These are phyloP conservation scores for Fusarium fracticaudum DNA, from an alignment of 2,329 filamentous ascomycete species.

Conservation along the genomic window DNA sequence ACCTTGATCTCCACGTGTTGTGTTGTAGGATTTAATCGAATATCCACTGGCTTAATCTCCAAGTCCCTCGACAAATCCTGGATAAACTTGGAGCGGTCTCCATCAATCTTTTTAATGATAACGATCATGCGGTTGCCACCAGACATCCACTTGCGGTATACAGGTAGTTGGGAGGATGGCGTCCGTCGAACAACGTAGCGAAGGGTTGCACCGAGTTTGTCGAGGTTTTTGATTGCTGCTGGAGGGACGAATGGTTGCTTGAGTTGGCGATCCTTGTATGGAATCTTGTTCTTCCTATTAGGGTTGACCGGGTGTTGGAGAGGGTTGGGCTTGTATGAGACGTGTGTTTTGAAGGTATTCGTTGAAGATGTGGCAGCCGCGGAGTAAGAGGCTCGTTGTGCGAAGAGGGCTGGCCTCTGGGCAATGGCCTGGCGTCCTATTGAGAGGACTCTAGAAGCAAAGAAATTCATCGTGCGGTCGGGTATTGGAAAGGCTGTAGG, in stretches of 20 bases:
- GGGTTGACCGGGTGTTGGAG: slow-evolving; percentile 35
- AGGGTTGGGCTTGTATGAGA: slow-evolving; percentile 36
- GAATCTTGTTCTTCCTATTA: slow-evolving; percentile 41
- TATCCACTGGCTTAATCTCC: slow-evolving; percentile 62
- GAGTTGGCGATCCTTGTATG: slow-evolving; percentile 36
- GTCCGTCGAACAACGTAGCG: slow-evolving; percentile 81
- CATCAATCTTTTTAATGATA: slow-evolving; percentile 80
- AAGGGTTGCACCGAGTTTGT: slow-evolving; percentile 41
- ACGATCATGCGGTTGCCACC: slow-evolving; percentile 82
- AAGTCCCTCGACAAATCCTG: slow-evolving; percentile 70
- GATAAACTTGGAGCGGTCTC: slow-evolving; percentile 71
- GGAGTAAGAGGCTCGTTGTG: slow-evolving; percentile 23
- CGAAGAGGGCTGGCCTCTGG: slow-evolving; percentile 14
- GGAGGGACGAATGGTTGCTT: slow-evolving; percentile 43
- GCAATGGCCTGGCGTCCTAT: slow-evolving; percentile 31
- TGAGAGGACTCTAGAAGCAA: slow-evolving; percentile 38
- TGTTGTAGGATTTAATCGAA: slow-evolving; percentile 68
- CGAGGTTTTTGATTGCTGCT: slow-evolving; percentile 44
- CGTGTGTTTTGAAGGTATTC: slow-evolving; percentile 39
- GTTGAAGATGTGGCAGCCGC: slow-evolving; percentile 26
- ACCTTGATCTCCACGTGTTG: slow-evolving; percentile 81
- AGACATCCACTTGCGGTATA: slow-evolving; percentile 79
- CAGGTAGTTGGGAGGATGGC: slow-evolving; percentile 73
- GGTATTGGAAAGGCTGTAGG: not conserved
- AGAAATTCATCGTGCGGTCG: slow-evolving; percentile 41